Conservation (phyloP, 169 alveolate species). For the Neospora caninum region DNA sequence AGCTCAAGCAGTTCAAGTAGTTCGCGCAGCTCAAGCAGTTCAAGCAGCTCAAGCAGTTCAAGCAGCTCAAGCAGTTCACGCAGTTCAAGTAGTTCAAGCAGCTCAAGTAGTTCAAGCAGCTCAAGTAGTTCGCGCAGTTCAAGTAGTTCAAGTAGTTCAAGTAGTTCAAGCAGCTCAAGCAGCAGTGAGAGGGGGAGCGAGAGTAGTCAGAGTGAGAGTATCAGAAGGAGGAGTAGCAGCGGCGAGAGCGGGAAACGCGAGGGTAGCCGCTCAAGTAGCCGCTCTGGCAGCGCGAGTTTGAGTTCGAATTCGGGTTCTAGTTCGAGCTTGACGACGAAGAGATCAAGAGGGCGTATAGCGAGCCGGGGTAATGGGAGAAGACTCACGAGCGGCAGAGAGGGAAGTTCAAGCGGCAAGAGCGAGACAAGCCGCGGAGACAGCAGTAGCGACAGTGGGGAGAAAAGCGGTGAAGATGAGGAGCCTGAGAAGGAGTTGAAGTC, state of each 20-base stretch:
- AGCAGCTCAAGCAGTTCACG: neutral
- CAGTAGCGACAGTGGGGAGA: neutral
- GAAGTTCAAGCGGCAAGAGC: neutral
- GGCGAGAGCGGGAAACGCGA: neutral
- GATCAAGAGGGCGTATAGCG: neutral
- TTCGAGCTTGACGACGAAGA: neutral
- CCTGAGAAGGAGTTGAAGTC: neutral
- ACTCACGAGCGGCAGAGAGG: neutral
- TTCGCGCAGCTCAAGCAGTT: neutral
- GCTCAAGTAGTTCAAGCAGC: neutral
- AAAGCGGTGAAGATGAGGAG: neutral
- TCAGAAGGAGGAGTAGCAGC: neutral
- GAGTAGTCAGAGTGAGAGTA: neutral
- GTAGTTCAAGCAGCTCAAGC: neutral
- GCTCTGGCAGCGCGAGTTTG: constrained; percentile 1
- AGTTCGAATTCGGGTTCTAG: neutral
- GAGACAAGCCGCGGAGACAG: neutral
- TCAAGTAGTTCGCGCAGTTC: neutral
- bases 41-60: neutral
- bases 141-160: neutral
- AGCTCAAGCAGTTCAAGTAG: neutral
- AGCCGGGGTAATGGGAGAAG: neutral
- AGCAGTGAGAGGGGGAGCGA: neutral
- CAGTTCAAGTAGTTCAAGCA: neutral
- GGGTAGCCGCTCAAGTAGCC: neutral